Percentiles rank a stretch among this genome's conserved stretches.
Evolutionary conservation across 2,329 filamentous ascomycete genomes (phyloP).

Genomic region (Fusarium coicis): DNA sequence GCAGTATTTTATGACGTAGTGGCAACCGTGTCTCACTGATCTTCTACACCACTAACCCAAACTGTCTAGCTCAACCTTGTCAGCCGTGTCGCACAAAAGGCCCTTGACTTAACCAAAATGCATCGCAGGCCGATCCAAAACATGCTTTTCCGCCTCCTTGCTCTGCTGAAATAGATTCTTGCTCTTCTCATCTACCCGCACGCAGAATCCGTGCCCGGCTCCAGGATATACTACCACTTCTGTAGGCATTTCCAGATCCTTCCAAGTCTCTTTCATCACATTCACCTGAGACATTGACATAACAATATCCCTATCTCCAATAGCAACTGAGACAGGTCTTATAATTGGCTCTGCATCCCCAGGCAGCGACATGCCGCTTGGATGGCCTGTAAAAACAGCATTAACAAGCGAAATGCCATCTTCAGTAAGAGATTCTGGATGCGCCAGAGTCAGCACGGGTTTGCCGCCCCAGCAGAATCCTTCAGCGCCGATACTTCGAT

Average conservation of each 20-base stretch:
- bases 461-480: not conserved
- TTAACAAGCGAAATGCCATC: not conserved
- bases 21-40: not conserved
- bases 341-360: fast-evolving
- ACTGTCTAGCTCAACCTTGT: not conserved
- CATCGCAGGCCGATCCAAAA: not conserved
- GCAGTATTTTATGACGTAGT: not conserved
- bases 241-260: fast-evolving
- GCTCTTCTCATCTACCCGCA: not conserved
- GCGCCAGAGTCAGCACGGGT: not conserved
- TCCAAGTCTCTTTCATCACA: not conserved
- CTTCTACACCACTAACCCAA: not conserved
- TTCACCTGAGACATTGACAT: fast-evolving
- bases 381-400: not conserved
- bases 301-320: not conserved
- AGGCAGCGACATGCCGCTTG: not conserved
- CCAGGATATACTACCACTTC: not conserved
- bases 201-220: not conserved
- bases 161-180: not conserved
- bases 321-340: not conserved
- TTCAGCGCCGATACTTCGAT: not conserved
- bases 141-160: not conserved
- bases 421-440: not conserved
- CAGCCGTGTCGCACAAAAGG: not conserved
- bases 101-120: not conserved